phyloP scores from a whole-genome alignment of 1,139 yeast genomes.

The Blastobotrys ciferrii region DNA sequence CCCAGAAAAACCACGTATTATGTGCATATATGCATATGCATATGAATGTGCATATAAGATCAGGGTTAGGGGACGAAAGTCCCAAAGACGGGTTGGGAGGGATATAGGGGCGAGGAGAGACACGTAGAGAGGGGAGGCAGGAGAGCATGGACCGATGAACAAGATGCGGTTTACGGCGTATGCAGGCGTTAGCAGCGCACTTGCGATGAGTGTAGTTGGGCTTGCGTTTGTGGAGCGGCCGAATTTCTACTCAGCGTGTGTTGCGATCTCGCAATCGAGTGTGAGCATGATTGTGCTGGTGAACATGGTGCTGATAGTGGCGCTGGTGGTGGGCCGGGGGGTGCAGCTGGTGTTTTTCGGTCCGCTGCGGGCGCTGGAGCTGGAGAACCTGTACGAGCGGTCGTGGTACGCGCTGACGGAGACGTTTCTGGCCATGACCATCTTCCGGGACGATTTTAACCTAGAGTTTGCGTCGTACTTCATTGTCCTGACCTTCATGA shows the following conservation, averaged over 20 bases:
- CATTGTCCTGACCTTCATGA: slow-evolving; percentile 48
- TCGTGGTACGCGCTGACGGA: slow-evolving; percentile 65
- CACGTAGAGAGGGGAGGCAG: not conserved
- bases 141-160: slow-evolving; percentile 6
- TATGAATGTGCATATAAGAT: too few species aligned
- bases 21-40: too few species aligned
- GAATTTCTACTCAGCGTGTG: slow-evolving; percentile 45
- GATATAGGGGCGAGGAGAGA: not conserved
- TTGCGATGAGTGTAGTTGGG: slow-evolving; percentile 35
- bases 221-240: slow-evolving; percentile 41
- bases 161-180: slow-evolving; percentile 29
- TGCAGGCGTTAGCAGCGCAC: slow-evolving; percentile 14
- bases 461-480: slow-evolving; percentile 44
- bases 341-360: slow-evolving; percentile 65
- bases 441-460: slow-evolving; percentile 56
- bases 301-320: slow-evolving; percentile 45
- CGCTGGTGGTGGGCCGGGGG: slow-evolving; percentile 44
- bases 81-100: too few species aligned
- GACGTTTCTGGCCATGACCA: slow-evolving; percentile 62
- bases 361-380: slow-evolving; percentile 67
- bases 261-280: slow-evolving; percentile 45
- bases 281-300: slow-evolving; percentile 42
- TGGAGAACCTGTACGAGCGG: slow-evolving; percentile 71
- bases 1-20: too few species aligned
- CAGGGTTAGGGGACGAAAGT: too few species aligned